Conservation (phyloP, 148 eudicot species). For the Arctostaphylos glauca region DNA sequence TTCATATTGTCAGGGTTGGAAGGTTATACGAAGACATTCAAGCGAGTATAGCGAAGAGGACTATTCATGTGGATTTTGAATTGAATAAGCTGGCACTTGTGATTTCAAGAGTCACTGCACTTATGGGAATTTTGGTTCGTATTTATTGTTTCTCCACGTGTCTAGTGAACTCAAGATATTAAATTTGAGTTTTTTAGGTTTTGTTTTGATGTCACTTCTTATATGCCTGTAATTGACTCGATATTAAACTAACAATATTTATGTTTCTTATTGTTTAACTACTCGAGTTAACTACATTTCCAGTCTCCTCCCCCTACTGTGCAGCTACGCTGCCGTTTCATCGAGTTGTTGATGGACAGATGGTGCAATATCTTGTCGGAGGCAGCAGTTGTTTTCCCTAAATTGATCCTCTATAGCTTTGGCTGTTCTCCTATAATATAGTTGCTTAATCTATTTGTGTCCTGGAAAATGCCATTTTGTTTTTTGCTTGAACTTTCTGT, state of each 20-base stretch:
- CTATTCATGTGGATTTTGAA: slow-evolving; percentile 47
- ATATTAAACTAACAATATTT: neutral
- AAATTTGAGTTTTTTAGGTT: neutral
- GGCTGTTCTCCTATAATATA: neutral
- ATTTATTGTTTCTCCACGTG: neutral
- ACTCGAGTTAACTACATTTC: neutral
- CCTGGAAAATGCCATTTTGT: neutral
- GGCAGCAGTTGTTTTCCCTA: neutral
- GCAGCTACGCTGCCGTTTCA: neutral
- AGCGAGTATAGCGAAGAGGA: slow-evolving; percentile 41
- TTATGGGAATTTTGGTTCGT: slow-evolving; percentile 92
- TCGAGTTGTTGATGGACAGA: neutral
- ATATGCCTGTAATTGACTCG: neutral
- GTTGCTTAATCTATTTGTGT: neutral
- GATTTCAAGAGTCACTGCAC: slow-evolving; percentile 80
- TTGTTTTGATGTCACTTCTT: neutral
- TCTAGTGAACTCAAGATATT: neutral
- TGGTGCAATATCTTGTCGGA: neutral
- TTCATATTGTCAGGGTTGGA: slow-evolving; percentile 67
- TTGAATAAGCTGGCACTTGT: slow-evolving; percentile 75
- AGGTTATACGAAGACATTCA: slow-evolving; percentile 74
- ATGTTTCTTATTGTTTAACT: no score
- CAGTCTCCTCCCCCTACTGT: neutral
- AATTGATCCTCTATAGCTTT: neutral
- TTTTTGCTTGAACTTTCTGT: neutral